These are phyloP conservation scores for Entomophthora muscae DNA, from an alignment of 371 early-diverging fungal species.

Conservation along the genomic window DNA sequence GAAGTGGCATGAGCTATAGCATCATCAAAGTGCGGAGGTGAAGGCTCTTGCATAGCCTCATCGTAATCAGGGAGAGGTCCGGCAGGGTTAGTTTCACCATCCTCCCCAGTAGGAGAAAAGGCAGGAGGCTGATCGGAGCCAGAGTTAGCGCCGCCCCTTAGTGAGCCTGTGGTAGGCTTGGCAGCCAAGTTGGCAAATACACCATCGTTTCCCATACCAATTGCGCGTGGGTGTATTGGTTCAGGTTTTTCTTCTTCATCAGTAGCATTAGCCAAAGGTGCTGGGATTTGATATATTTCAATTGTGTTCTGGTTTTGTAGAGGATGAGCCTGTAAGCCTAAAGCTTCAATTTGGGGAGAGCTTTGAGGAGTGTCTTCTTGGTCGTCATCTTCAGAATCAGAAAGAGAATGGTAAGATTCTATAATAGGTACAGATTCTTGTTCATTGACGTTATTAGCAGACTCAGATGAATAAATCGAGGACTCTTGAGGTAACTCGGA, in stretches of 20 bases:
- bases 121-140: neutral
- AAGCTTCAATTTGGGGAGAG: neutral
- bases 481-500: neutral
- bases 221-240: constrained; percentile 8
- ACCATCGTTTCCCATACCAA: constrained; percentile 24
- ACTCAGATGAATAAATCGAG: neutral
- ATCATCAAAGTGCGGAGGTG: constrained; percentile 40
- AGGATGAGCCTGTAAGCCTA: neutral
- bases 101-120: constrained; percentile 9
- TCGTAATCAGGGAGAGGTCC: constrained; percentile 25
- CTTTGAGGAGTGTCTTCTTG: neutral
- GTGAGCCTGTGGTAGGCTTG: constrained; percentile 24
- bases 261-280: neutral
- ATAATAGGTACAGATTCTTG: neutral
- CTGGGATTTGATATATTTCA: neutral
- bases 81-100: constrained; percentile 23
- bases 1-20: constrained; percentile 30
- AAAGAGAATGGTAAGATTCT: neutral
- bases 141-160: neutral
- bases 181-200: constrained; percentile 43
- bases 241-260: constrained; percentile 7
- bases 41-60: constrained; percentile 32
- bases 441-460: neutral
- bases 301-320: neutral
- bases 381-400: neutral